Evolutionary conservation across 2,329 filamentous ascomycete species (phyloP).

Genomic region (Sporothrix inflata): DNA sequence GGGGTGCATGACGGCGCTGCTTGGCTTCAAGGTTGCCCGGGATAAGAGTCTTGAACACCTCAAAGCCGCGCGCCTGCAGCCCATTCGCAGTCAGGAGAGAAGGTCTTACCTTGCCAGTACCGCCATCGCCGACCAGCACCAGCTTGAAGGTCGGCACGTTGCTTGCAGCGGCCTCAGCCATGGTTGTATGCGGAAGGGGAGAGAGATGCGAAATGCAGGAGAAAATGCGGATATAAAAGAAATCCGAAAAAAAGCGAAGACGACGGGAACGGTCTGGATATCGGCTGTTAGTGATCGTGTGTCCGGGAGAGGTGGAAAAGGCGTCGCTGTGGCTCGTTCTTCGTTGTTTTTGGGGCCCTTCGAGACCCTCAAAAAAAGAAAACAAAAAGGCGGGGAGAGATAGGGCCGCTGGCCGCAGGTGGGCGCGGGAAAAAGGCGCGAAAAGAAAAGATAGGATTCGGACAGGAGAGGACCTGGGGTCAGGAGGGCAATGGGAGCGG

Average conservation of each 20-base stretch:
- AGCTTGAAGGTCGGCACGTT: conserved; percentile 92
- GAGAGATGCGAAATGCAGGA: neutral
- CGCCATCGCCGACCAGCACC: conserved; percentile 98
- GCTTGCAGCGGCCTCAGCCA: conserved; percentile 58
- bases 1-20: neutral
- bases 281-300: conserved; percentile 1
- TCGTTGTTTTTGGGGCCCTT: neutral
- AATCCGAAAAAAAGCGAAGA: conserved; percentile 26
- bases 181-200: conserved; percentile 47
- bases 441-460: neutral
- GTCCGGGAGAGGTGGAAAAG: neutral
- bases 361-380: conserved; percentile 1
- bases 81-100: neutral
- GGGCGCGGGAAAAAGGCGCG: conserved; percentile 9
- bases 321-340: neutral
- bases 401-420: neutral
- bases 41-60: neutral
- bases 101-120: conserved; percentile 91
- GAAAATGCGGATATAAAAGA: conserved; percentile 16
- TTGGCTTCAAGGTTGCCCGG: conserved; percentile 5
- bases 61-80: neutral
- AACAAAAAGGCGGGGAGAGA: conserved; percentile 28
- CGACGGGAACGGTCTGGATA: conserved; percentile 6
- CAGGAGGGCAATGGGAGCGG: neutral
- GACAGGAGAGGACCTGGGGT: neutral